Base-by-base conservation (phyloP, 371 early-diverging fungal species). In the Mortierella sp. region DNA sequence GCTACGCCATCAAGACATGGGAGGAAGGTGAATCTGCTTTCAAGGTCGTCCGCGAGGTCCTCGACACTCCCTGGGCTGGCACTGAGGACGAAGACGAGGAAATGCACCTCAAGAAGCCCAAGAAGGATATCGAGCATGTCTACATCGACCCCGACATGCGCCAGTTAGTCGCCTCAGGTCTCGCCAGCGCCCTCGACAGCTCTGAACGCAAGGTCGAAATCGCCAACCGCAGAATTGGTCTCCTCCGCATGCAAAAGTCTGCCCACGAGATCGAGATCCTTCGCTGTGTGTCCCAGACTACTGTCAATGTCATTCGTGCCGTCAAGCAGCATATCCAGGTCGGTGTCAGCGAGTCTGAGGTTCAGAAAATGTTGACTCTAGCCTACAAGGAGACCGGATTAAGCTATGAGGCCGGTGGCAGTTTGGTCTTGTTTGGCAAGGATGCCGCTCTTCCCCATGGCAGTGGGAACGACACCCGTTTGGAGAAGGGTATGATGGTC, bases 391-490 rank as follows among this genome's bases (percentile, higher is more conserved):
- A 76, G 3, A 87, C 90, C 1, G 93, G 93, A 3, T 76, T 92
- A 31, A 83, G 78, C 14, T 86, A 86, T 61, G 79, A 81, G 44
- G 40, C 71, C 5, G 86, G 86, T 43, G 84, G 89, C 26, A 91
- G 90, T 3, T 88, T 92, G 89, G 93, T 92, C 0, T 80, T 92
- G 44, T 91, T 92, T 31, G 82, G 91, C 19, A 88, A 91, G 8
- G 89, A 91, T 48, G 93, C 93, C 5, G 93, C 92, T 1, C 82
- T 91, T 5, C 93, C 93, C 9, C 93, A 92, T 48, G 93, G 93
- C n/a, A 81, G 88, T 13, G 91, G 91, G 3, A 78, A 84, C 28
- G 83, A 79, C 16, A 89, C 89, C 28, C 74, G 72, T 11, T 82
- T 91, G 11, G 87, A 82, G 2, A 73, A 79, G 5, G 87, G 89